Conservation (phyloP, 139 green algal species). For the Chlamydomonas sphaeroides region DNA sequence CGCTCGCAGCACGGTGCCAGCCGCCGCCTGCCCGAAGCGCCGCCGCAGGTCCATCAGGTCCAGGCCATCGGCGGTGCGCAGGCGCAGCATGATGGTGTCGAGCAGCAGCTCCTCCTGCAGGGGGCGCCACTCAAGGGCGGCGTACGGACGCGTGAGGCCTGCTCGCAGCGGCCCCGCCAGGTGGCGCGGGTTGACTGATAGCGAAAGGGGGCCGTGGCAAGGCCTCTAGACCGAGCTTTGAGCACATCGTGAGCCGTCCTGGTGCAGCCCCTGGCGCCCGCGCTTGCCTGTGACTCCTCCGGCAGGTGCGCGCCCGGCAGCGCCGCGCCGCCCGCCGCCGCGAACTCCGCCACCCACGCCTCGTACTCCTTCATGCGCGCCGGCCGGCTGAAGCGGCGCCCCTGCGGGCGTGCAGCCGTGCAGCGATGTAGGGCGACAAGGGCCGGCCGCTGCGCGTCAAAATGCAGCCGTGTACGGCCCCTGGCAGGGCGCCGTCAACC, state of each 20-base stretch:
- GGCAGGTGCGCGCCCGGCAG: conserved; percentile 5
- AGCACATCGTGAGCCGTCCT: too few relatives aligned
- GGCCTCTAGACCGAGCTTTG: neutral
- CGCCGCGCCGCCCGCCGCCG: neutral
- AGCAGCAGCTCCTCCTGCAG: conserved; percentile 73
- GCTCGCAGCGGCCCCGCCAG: too few relatives aligned
- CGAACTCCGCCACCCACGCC: conserved; percentile 72
- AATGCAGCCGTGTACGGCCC: too few relatives aligned
- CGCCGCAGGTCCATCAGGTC: conserved; percentile 59
- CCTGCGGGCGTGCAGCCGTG: too few relatives aligned
- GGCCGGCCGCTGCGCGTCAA: too few relatives aligned
- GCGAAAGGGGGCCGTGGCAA: neutral
- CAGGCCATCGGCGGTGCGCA: conserved; percentile 82
- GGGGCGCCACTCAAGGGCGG: too few relatives aligned
- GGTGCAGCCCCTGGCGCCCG: too few relatives aligned
- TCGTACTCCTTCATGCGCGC: conserved; percentile 76
- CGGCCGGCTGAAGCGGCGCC: conserved; percentile 79
- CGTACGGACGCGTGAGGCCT: too few relatives aligned
- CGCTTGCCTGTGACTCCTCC: conserved; percentile 26
- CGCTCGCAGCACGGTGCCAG: conserved; percentile 14
- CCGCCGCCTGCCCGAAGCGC: conserved; percentile 52
- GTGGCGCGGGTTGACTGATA: neutral
- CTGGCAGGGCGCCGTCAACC: too few relatives aligned
- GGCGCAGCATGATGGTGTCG: conserved; percentile 88
- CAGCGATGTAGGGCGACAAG: too few relatives aligned